Base-by-base conservation (phyloP, 305 asterid genomes). In the Fraxinus albicans region DNA sequence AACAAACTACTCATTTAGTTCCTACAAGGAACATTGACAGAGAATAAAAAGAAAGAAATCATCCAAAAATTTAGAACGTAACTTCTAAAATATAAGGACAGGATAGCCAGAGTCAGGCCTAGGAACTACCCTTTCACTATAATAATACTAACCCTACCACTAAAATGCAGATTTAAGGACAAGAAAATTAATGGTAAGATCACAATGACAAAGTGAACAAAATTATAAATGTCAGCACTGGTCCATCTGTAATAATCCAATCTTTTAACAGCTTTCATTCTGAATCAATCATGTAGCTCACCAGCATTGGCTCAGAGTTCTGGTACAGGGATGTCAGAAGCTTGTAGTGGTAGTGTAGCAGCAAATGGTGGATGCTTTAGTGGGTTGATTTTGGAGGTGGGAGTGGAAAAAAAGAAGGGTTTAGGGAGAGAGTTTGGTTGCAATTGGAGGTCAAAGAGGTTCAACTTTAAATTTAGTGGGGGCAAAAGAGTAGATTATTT, bases 101-200 rank as follows among this genome's bases (percentile, higher is more conserved):
- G 42, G 76, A 31, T 70, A 15, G 76, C 76, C 42, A 31, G 3
- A 70, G 40, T 31, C 42, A 70, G 42, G 76, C 17, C 40, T 4
- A 13, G 76, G 36, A 70, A 31, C 76, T 35, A 69, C 42, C 35
- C 36, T 23, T 23, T 31, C 40, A 70, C 76, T 29, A 31, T 40
- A 63, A 79, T 83, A 44, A 53, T 35, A 55, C 78, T 33, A 50
- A 82, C 44, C 72, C 65, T 38, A 77, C 25, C 58, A 81, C 35
- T 36, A 73, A 25, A 13, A 25, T 60, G 12, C 50, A 77, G 69
- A 69, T 63, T 44, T 44, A 60, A 65, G 3, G 13, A 44, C 9
- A 27, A 44, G 47, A n/a, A 70, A 70, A 12, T 29, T 29, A 70
- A 44, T 31, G 72, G 78, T 38, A 81, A 31, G 12, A 47, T 75